Conservation (phyloP, 2,329 filamentous ascomycete species). For the Exserohilum rostratum region DNA sequence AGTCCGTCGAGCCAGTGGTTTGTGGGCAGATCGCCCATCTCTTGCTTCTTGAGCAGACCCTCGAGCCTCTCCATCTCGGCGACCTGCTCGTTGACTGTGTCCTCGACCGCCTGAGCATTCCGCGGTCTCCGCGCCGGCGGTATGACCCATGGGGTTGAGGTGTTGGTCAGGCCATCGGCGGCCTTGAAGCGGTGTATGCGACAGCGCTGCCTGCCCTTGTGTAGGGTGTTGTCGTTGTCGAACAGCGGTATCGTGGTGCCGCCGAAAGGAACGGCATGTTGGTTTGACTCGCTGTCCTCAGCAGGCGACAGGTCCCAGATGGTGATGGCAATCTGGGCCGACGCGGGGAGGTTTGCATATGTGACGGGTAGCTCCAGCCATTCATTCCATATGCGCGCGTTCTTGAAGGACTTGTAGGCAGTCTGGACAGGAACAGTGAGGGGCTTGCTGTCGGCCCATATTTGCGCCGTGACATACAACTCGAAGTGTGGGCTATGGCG, state of each 20-base stretch:
- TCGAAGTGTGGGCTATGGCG: conserved; percentile 75
- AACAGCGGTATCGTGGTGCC: conserved; percentile 93
- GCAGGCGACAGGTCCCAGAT: conserved; percentile 91
- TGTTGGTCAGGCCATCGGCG: conserved; percentile 83
- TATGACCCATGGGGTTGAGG: conserved; percentile 74
- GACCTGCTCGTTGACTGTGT: conserved; percentile 67
- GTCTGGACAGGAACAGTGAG: conserved; percentile 92
- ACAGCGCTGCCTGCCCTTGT: conserved; percentile 93
- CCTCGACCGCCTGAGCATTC: conserved; percentile 55
- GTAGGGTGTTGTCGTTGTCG: conserved; percentile 86
- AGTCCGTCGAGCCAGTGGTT: conserved; percentile 96
- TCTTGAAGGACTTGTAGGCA: conserved; percentile 87
- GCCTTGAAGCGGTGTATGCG: conserved; percentile 78
- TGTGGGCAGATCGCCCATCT: conserved; percentile 93
- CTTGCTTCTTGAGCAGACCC: conserved; percentile 92
- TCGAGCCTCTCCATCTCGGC: conserved; percentile 90
- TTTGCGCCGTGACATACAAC: conserved; percentile 88
- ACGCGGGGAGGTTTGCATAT: conserved; percentile 80
- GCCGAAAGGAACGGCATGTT: conserved; percentile 87
- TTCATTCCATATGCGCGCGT: conserved; percentile 82
- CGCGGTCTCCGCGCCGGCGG: conserved; percentile 61
- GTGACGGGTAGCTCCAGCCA: conserved; percentile 89
- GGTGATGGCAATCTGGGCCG: conserved; percentile 87
- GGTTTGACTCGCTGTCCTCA: conserved; percentile 70
- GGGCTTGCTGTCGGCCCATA: conserved; percentile 96